These are phyloP conservation scores for Sicyos edulis DNA, from an alignment of 306 rosid genomes.

Conservation along the genomic window DNA sequence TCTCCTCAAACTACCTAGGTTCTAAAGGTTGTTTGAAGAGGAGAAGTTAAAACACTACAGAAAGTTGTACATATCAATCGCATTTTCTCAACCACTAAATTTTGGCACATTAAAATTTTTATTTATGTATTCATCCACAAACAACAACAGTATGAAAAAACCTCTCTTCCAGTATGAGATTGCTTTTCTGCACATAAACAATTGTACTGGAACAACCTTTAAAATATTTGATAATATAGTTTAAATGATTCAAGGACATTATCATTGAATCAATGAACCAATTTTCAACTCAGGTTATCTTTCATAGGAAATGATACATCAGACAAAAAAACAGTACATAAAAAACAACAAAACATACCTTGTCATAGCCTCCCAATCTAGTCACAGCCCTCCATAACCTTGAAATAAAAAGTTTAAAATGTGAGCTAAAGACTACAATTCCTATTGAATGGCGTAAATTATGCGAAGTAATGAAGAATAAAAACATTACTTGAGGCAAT, in stretches of 20 bases:
- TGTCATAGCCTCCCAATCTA: constrained; percentile 97
- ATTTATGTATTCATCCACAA: not conserved
- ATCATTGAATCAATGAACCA: not conserved
- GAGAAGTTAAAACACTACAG: no score
- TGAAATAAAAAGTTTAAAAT: constrained; percentile 21
- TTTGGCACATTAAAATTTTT: not conserved
- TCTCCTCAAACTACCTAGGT: not conserved
- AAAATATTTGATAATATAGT: not conserved
- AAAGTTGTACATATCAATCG: not conserved
- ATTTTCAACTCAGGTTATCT: not conserved
- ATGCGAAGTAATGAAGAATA: not conserved
- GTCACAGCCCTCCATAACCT: constrained; percentile 96
- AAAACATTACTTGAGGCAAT: constrained; percentile 85
- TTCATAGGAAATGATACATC: not conserved
- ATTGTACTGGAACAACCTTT: not conserved
- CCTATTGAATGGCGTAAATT: not conserved
- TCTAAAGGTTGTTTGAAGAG: not conserved
- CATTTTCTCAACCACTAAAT: not conserved
- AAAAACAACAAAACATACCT: constrained; percentile 43
- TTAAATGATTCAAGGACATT: not conserved
- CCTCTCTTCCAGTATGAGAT: not conserved
- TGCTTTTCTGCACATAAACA: not conserved
- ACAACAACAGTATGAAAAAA: not conserved
- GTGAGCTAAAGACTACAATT: constrained; percentile 11
- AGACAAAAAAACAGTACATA: constrained; percentile 3